phyloP scores from a whole-genome alignment of 208 protist genomes.

The Trypanosomatidae sp. region DNA sequence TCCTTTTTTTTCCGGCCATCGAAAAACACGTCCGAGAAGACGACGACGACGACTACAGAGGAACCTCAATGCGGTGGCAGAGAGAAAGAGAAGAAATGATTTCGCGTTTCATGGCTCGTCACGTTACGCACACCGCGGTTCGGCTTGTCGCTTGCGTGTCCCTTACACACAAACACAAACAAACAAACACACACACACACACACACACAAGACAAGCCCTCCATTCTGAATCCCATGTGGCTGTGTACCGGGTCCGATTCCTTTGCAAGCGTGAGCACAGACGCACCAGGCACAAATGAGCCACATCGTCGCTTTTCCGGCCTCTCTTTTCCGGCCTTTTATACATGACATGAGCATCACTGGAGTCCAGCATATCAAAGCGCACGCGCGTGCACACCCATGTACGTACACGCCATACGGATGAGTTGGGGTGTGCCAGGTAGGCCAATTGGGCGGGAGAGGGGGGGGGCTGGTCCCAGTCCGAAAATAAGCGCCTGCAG shows the following conservation, averaged over 20 bases:
- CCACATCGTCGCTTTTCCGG: background rate
- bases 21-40: background rate
- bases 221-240: background rate
- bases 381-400: background rate
- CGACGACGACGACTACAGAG: slow-evolving; percentile 1
- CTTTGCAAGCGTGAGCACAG: background rate
- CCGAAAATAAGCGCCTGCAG: background rate
- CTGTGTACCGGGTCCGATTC: background rate
- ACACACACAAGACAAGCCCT: background rate
- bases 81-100: slow-evolving; percentile 9
- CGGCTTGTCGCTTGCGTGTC: background rate
- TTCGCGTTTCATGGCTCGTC: background rate
- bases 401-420: background rate
- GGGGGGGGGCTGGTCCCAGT: background rate
- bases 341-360: background rate
- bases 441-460: background rate
- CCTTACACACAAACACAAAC: background rate
- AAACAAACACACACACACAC: background rate
- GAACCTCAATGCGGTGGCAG: slow-evolving; percentile 3
- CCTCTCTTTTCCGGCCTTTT: background rate
- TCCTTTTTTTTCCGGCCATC: background rate
- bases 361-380: background rate
- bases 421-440: background rate
- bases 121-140: background rate
- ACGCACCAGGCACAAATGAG: background rate